Base-by-base conservation (phyloP, 495 filamentous ascomycete genomes). In the Tuber borchii region DNA sequence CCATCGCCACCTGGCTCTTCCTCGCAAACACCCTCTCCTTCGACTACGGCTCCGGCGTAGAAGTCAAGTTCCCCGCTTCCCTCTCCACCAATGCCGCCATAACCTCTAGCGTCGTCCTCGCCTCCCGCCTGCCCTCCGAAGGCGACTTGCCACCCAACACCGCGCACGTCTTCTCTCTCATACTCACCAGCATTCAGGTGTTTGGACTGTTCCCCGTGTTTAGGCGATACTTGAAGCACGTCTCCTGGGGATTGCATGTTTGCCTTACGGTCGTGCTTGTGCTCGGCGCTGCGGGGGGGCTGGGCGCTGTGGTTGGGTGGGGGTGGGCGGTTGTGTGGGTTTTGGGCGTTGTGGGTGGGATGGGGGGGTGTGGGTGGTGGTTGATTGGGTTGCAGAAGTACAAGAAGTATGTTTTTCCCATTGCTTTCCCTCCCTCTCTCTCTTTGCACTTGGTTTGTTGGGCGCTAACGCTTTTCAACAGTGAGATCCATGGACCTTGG, bases 361-460 rank as follows among this genome's bases (percentile, higher is more conserved):
- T 97, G 93, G 95, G 95, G 3, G 91, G 93, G 65, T 97, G 94
- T 83, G 95, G 92, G 80, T 97, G 93, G 95, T 98, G 96, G 96
- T 85, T 99, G 75, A 98, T 99, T 82, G 92, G 93, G 70, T 84
- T 99, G 83, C 95, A 99, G 85, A 94, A 95, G 86, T 99, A 97
- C 84, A 99, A 99, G 88, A 98, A 98, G 81, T 82, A 46, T 2
- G 75, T 76, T 10, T 46, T 65, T 6, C 65, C 69, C 20, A 26
- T 43, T 7, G 37, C 39, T 45, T 19, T 40, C 44, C 40, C 26
- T 43, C n/a, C 34, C 44, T 45, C 26, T 43, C 22, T 45, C 69
- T 34, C 16, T 26, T 51, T 70, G 8, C 44, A 19, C 34, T 10
- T 20, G 17, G 2, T 6, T 70, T 43, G 26, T 61, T 56, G n/a